A percentile compares a stretch with the other conserved stretches of the same genome.
Conservation (phyloP, 345 rosid genomes). For the Lepidium sativum region DNA sequence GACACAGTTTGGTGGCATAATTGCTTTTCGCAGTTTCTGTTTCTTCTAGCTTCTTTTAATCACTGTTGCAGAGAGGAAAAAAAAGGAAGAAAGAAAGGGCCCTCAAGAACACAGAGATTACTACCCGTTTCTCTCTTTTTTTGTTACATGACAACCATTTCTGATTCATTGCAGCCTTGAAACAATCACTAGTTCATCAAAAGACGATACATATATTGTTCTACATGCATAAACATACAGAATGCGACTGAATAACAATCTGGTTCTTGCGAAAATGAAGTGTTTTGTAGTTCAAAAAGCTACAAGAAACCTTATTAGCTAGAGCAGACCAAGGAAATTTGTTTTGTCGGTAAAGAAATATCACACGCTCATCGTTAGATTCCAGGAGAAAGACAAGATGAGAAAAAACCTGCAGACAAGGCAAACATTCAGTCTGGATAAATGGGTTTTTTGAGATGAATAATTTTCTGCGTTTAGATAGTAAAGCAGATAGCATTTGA, state of each 20-base stretch:
- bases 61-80: not conserved
- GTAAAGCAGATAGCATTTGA: not conserved
- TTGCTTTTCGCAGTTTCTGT: not conserved
- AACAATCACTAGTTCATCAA: conserved; percentile 7
- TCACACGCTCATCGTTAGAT: not conserved
- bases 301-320: conserved; percentile 14
- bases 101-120: conserved; percentile 5
- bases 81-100: not conserved
- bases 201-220: not conserved
- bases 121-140: conserved; percentile 4
- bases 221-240: not conserved
- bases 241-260: conserved; percentile 7
- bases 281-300: conserved; percentile 17
- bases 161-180: not conserved
- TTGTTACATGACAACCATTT: not conserved
- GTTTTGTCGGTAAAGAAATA: not conserved
- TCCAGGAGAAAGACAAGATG: not conserved
- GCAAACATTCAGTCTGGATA: not conserved
- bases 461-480: not conserved
- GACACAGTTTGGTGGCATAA: conserved; percentile 11
- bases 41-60: not conserved
- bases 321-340: not conserved
- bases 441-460: not conserved
- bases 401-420: conserved; percentile 11
- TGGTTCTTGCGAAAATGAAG: conserved; percentile 11